These are phyloP conservation scores for Xylaria sp. DNA, from an alignment of 2,329 filamentous ascomycete genomes.

Conservation along the genomic window DNA sequence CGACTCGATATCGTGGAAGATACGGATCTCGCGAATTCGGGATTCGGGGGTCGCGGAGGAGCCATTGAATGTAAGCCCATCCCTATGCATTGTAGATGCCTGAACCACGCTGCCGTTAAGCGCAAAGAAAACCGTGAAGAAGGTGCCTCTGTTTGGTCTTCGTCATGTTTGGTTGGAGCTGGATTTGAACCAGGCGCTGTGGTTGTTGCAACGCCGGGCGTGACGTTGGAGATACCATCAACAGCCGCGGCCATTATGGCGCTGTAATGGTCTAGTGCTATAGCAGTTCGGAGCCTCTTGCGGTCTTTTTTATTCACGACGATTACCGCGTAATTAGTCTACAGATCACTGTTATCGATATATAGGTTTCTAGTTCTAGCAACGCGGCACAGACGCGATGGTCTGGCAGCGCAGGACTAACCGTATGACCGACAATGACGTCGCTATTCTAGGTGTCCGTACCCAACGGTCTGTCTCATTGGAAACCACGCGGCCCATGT, in stretches of 20 bases:
- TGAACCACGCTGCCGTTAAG: conserved; percentile 69
- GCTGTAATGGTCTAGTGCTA: not conserved
- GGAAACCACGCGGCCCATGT: too few relatives aligned
- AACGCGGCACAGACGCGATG: not conserved
- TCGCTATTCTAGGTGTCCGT: not conserved
- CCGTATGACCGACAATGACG: not conserved
- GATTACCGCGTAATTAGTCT: not conserved
- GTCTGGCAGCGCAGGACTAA: not conserved
- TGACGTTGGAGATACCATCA: conserved; percentile 15
- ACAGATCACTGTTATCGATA: not conserved
- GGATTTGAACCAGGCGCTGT: conserved; percentile 11
- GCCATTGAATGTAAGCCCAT: conserved; percentile 71
- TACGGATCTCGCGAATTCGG: conserved; percentile 63
- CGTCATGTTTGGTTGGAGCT: conserved; percentile 30
- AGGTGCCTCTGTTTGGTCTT: conserved; percentile 37
- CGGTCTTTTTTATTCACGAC: not conserved
- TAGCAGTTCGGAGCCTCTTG: not conserved
- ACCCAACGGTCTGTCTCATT: not conserved
- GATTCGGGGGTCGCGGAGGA: conserved; percentile 63
- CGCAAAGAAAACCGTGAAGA: conserved; percentile 64
- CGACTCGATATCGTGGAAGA: conserved; percentile 47
- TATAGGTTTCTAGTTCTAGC: not conserved
- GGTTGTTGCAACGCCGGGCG: not conserved
- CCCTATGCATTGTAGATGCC: conserved; percentile 69
- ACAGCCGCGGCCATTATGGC: conserved; percentile 29